A percentile compares a stretch with the other conserved stretches of the same genome.
phyloP scores from a whole-genome alignment of 805 yeast species.

The Metschnikowia noctiluminum region DNA sequence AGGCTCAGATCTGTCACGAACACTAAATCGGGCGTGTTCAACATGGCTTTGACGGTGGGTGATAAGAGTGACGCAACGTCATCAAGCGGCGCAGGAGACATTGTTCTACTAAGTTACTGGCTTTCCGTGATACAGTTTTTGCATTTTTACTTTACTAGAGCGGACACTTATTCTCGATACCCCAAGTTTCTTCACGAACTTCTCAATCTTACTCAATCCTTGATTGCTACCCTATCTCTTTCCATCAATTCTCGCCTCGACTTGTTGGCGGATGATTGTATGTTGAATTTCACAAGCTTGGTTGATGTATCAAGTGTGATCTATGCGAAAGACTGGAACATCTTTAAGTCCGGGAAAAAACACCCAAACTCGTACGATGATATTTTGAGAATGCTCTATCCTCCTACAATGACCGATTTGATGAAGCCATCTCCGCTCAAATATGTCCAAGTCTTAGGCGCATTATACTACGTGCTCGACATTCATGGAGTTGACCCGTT shows the following conservation, averaged over 20 bases:
- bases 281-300: constrained; percentile 73
- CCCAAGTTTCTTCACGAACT: constrained; percentile 62
- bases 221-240: constrained; percentile 62
- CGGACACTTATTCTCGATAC: constrained; percentile 50
- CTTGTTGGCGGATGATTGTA: constrained; percentile 57
- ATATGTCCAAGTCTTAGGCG: constrained; percentile 82
- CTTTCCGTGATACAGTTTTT: constrained; percentile 73
- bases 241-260: constrained; percentile 62
- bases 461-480: constrained; percentile 79
- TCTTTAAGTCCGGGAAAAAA: constrained; percentile 43
- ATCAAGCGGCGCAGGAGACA: constrained; percentile 49
- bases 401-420: constrained; percentile 78
- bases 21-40: constrained; percentile 57
- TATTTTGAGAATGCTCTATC: constrained; percentile 70
- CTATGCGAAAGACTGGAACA: constrained; percentile 68
- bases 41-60: constrained; percentile 32
- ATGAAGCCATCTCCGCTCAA: constrained; percentile 87
- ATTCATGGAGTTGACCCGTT: constrained; percentile 77
- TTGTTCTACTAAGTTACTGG: constrained; percentile 81
- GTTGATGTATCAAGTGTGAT: constrained; percentile 76
- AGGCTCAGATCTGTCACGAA: constrained; percentile 58
- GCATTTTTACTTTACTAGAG: constrained; percentile 72
- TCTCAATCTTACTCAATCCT: constrained; percentile 49
- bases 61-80: constrained; percentile 10
- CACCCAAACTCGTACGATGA: constrained; percentile 62